Conservation (phyloP, 1,284 basidiomycete genomes). For the Hortiboletus rubellus region DNA sequence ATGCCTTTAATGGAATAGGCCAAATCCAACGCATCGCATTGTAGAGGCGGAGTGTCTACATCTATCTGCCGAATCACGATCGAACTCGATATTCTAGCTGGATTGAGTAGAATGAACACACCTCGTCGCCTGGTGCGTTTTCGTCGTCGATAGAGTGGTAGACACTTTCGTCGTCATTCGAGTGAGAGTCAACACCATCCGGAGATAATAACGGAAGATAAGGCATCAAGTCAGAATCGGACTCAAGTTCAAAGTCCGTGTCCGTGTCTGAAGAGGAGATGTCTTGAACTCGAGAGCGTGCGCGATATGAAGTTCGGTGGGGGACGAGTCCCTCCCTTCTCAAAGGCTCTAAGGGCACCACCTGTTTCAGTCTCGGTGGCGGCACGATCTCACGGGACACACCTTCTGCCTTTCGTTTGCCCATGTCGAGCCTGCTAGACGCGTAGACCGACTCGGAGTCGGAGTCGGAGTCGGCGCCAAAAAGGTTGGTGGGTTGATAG, state of each 20-base stretch:
- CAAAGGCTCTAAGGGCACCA: constrained; percentile 8
- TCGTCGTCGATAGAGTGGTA: constrained; percentile 24
- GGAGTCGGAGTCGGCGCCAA: not conserved
- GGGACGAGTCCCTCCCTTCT: not conserved
- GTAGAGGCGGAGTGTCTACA: constrained; percentile 5
- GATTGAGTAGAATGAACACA: constrained; percentile 4
- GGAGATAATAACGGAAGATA: not conserved
- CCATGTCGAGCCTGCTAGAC: constrained; percentile 17
- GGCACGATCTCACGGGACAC: not conserved
- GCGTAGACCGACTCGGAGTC: not conserved
- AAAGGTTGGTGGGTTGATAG: constrained; percentile 12
- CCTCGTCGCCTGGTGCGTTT: constrained; percentile 6
- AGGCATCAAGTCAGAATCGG: constrained; percentile 6
- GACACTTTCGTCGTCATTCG: constrained; percentile 17
- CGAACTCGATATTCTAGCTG: not conserved
- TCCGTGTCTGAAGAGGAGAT: constrained; percentile 13
- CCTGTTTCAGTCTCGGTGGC: not conserved
- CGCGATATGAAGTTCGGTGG: not conserved
- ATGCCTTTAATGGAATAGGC: constrained; percentile 39
- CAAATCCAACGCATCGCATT: constrained; percentile 27
- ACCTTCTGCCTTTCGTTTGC: constrained; percentile 22
- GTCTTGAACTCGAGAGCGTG: not conserved
- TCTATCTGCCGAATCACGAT: constrained; percentile 24
- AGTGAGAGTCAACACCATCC: not conserved
- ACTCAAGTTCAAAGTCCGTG: not conserved